Evolutionary conservation across 2,329 filamentous ascomycete species (phyloP).

Genomic region (Ceratocystis colombiana): DNA sequence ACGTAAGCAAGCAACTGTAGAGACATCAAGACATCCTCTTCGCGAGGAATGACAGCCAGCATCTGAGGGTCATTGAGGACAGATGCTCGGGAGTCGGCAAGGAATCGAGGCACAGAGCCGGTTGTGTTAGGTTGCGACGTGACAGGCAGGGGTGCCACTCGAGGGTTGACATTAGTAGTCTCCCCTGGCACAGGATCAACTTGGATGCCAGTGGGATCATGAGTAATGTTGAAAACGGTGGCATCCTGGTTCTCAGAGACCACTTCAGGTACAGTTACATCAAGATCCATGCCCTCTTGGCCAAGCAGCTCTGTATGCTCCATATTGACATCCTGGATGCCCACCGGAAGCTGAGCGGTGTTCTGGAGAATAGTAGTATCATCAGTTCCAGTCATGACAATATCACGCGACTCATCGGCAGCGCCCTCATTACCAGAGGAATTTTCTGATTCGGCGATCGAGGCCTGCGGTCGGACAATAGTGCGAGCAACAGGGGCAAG

Average conservation of each 20-base stretch:
- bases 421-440: slow-evolving; percentile 71
- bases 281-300: slow-evolving; percentile 50
- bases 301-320: slow-evolving; percentile 54
- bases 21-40: slow-evolving; percentile 97
- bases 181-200: slow-evolving; percentile 60
- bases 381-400: slow-evolving; percentile 67
- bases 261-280: slow-evolving; percentile 62
- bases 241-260: slow-evolving; percentile 78
- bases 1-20: slow-evolving; percentile 93
- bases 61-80: slow-evolving; percentile 61
- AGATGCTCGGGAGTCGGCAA: slow-evolving; percentile 55
- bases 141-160: slow-evolving; percentile 20
- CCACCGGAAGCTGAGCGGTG: slow-evolving; percentile 63
- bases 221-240: slow-evolving; percentile 88
- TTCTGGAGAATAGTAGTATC: slow-evolving; percentile 36
- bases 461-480: slow-evolving; percentile 39
- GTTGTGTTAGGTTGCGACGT: slow-evolving; percentile 34
- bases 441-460: slow-evolving; percentile 66
- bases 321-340: slow-evolving; percentile 71
- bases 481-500: slow-evolving; percentile 39
- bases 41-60: slow-evolving; percentile 82
- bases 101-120: slow-evolving; percentile 66
- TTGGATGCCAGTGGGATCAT: slow-evolving; percentile 75
- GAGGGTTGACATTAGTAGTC: slow-evolving; percentile 49
- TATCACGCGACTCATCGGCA: slow-evolving; percentile 66